Evolutionary conservation across 164 flowering plant genomes (phyloP), one percentile per base, ranked within the genome.

Genomic region (Tinospora cordifolia): DNA sequence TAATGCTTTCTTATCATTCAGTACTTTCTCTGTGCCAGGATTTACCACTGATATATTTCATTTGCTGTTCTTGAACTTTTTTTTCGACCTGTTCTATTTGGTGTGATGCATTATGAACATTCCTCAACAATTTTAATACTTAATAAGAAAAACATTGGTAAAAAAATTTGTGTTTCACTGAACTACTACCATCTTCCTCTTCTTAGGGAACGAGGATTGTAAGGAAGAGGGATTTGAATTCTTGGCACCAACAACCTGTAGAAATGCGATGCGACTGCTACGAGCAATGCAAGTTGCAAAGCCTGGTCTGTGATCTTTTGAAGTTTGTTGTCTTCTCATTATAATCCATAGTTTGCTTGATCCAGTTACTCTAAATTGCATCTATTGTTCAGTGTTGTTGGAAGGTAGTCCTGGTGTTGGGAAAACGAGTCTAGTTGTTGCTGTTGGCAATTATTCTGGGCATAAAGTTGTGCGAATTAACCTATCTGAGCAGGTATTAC

Each of bases 381-480:
- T 13, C 27, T 69, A 25, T 46, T 67, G 66, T 77, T 24, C 80
- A 93, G 97, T 95, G 54, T 74, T 95, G 65, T 71, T 95, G 83
- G 98, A 95, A 83, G 99, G 99, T 54, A 95, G 99, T 71, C 98
- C 99, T 17, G 99, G 99, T 41, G 99, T 95, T 76, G 99, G 99
- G 46, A 95, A 95, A 80, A 95, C 99, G 36, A 95, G 99, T 80
- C 80, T 95, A 66, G 75, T 95, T 73, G 81, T 82, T 69, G 94
- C 97, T 30, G 73, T 95, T 67, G 98, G 93, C n/a, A 82, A 86
- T 58, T 87, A 76, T 83, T 91, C 98, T 62, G 99, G 98, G 69
- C 96, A 95, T 67, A 82, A 72, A 27, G 98, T 92, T 75, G 98
- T 95, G 13, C 83, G 99, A 30, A 90, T 95, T 63, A 95, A 95